Percentiles rank a stretch among this genome's conserved stretches.
Evolutionary conservation across 2,329 filamentous ascomycete genomes (phyloP).

Genomic region (Fusarium sp.): DNA sequence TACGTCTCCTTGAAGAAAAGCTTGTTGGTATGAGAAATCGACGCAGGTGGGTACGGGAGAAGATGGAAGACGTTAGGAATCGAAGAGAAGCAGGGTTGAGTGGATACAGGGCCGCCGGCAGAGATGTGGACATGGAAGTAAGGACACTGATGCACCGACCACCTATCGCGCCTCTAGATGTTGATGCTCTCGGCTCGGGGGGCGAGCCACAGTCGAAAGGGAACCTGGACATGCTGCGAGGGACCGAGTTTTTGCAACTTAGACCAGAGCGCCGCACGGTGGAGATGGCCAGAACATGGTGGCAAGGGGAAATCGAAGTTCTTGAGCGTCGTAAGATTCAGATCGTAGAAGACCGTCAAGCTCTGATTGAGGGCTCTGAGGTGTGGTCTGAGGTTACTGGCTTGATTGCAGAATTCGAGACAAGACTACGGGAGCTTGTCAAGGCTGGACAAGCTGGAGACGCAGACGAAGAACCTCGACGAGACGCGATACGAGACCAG

Average conservation of each 20-base stretch:
- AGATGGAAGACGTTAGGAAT: constrained; percentile 70
- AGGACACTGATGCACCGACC: constrained; percentile 66
- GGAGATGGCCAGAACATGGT: constrained; percentile 76
- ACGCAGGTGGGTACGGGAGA: constrained; percentile 65
- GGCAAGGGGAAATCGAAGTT: constrained; percentile 68
- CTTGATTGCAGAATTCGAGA: constrained; percentile 71
- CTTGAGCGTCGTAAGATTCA: constrained; percentile 63
- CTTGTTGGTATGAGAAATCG: constrained; percentile 68
- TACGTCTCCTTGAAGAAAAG: constrained; percentile 70
- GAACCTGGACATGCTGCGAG: constrained; percentile 48
- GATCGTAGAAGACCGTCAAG: constrained; percentile 68
- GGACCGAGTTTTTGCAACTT: constrained; percentile 66
- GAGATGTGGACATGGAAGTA: constrained; percentile 71
- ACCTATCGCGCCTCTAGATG: constrained; percentile 62
- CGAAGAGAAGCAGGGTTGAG: constrained; percentile 75
- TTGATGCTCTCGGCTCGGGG: constrained; percentile 51
- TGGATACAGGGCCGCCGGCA: constrained; percentile 73
- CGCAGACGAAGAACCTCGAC: constrained; percentile 47
- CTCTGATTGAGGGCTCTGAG: constrained; percentile 71
- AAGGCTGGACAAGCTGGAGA: constrained; percentile 44
- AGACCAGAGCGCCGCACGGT: constrained; percentile 72
- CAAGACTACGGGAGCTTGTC: constrained; percentile 66
- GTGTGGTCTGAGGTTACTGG: constrained; percentile 72
- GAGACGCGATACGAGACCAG: constrained; percentile 56
- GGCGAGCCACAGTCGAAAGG: constrained; percentile 25